A percentile compares a stretch with the other conserved stretches of the same genome.
These are phyloP conservation scores for Calvatia gigantea DNA, from an alignment of 768 basidiomycete genomes.

Conservation along the genomic window DNA sequence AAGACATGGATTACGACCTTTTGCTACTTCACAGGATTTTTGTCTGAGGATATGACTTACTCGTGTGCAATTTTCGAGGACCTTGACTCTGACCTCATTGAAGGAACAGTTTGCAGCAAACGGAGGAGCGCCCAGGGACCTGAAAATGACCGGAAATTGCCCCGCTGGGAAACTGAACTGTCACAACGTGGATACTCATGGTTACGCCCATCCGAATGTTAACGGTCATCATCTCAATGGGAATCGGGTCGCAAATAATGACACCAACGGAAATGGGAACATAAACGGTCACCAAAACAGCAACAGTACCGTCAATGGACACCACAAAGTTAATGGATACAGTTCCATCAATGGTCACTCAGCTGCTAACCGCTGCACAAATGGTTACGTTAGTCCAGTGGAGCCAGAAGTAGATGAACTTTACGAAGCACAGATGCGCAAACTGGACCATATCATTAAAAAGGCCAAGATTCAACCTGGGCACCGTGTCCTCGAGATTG, in stretches of 20 bases:
- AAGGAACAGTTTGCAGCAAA: background rate
- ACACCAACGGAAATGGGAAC: background rate
- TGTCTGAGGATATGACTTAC: conserved; percentile 75
- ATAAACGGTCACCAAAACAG: background rate
- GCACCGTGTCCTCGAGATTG: conserved; percentile 59
- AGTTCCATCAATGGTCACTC: too few relatives aligned
- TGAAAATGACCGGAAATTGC: background rate
- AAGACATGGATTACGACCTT: too few relatives aligned
- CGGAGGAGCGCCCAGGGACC: background rate
- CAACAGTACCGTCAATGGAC: background rate
- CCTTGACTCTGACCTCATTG: conserved; percentile 51
- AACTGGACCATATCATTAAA: conserved; percentile 58
- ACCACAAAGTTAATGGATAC: background rate
- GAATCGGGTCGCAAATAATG: background rate
- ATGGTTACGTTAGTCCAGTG: background rate
- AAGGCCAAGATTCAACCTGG: conserved; percentile 60
- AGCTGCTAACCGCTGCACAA: too few relatives aligned
- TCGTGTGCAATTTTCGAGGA: conserved; percentile 69
- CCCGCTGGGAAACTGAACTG: background rate
- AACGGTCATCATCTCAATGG: background rate
- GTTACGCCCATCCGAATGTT: background rate
- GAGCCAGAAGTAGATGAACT: conserved; percentile 18
- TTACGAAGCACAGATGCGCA: conserved; percentile 55
- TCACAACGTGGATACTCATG: too few relatives aligned
- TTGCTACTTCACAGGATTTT: conserved; percentile 35